phyloP scores from a whole-genome alignment of 768 basidiomycete genomes.

The Lactarius tabidus region DNA sequence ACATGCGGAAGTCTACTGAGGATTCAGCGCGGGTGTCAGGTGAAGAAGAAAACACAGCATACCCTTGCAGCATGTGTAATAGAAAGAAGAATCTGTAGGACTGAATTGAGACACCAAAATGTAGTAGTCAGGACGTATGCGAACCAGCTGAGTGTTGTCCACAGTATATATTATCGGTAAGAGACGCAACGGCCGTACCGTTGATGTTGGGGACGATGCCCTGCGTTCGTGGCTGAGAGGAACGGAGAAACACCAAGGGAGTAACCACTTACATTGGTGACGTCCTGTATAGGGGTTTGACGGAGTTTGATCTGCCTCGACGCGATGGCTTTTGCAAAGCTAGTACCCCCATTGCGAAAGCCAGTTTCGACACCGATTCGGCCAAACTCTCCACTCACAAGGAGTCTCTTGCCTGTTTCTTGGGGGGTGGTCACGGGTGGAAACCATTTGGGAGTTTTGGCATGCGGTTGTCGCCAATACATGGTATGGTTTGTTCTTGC shows the following conservation, averaged over 20 bases:
- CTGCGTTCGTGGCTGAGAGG: conserved; percentile 36
- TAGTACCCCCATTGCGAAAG: conserved; percentile 40
- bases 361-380: conserved; percentile 49
- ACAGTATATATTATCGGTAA: conserved; percentile 72
- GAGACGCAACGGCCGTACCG: conserved; percentile 75
- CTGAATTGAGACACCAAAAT: conserved; percentile 1
- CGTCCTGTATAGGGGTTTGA: conserved; percentile 46
- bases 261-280: conserved; percentile 46
- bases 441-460: conserved; percentile 35
- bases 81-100: conserved; percentile 74
- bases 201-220: conserved; percentile 71
- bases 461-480: conserved; percentile 11
- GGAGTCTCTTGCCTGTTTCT: conserved; percentile 56
- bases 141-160: conserved; percentile 79
- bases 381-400: conserved; percentile 80
- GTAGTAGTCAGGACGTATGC: conserved; percentile 6
- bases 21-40: background rate
- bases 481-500: conserved; percentile 30
- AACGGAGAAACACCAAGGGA: background rate
- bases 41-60: conserved; percentile 9
- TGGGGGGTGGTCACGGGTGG: conserved; percentile 53
- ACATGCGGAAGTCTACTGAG: conserved; percentile 72
- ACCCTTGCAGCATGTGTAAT: conserved; percentile 91
- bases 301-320: conserved; percentile 34
- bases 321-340: conserved; percentile 46